These are phyloP conservation scores for Chrysoporthe cubensis DNA, from an alignment of 2,329 filamentous ascomycete species.

Conservation along the genomic window DNA sequence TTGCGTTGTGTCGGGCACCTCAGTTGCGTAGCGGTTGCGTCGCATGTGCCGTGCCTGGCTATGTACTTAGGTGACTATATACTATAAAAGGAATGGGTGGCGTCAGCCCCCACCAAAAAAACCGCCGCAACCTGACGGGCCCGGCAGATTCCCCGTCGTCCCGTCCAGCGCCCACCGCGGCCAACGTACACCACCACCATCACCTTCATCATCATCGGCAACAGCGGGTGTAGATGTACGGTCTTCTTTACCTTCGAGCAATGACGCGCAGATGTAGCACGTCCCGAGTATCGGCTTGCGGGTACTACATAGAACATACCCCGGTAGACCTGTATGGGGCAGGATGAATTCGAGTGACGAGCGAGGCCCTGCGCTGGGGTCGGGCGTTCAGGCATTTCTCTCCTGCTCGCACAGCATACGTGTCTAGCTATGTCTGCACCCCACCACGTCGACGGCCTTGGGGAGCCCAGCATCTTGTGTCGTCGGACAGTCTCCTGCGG, in stretches of 20 bases:
- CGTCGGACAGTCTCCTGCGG: neutral
- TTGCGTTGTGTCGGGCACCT: too few relatives aligned
- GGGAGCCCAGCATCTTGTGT: neutral
- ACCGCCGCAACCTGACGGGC: neutral
- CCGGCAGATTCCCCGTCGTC: neutral
- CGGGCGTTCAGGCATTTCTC: neutral
- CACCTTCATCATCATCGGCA: neutral
- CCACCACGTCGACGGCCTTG: neutral
- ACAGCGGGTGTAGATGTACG: too few relatives aligned
- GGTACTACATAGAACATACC: neutral
- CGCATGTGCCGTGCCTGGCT: too few relatives aligned
- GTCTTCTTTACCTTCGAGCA: too few relatives aligned
- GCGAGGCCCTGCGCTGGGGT: neutral
- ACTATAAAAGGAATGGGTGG: neutral
- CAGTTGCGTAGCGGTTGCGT: too few relatives aligned
- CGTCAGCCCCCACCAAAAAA: neutral
- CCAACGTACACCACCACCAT: neutral
- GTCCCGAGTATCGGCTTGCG: neutral
- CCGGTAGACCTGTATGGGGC: too few relatives aligned
- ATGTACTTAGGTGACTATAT: too few relatives aligned
- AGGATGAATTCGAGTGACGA: neutral
- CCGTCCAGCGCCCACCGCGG: neutral
- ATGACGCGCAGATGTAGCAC: too few relatives aligned
- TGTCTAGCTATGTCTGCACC: neutral
- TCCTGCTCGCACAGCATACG: neutral